phyloP scores from a whole-genome alignment of 78 protist genomes.

The Pelomyxa schiedti region DNA sequence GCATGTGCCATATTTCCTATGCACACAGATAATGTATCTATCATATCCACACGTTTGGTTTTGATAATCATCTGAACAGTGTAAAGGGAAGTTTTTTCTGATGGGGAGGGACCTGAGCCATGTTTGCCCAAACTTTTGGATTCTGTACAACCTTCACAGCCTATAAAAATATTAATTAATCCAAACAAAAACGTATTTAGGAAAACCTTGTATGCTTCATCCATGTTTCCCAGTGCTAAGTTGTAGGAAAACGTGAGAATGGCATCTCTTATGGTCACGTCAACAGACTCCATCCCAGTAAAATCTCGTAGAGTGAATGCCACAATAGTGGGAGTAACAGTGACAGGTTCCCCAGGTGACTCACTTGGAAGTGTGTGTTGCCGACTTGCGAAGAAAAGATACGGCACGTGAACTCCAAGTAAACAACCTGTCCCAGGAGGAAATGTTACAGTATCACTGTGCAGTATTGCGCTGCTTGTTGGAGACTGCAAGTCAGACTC shows the following conservation, averaged over 20 bases:
- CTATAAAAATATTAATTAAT: neutral
- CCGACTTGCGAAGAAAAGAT: neutral
- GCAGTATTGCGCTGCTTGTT: no score
- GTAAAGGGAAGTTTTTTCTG: conserved; percentile 63
- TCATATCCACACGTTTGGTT: neutral
- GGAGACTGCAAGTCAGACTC: no score
- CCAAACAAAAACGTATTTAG: no score
- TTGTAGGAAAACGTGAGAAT: conserved; percentile 47
- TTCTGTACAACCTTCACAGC: conserved; percentile 34
- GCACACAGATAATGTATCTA: conserved; percentile 9
- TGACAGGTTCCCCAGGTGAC: neutral
- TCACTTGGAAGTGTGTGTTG: neutral
- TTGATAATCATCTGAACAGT: conserved; percentile 5
- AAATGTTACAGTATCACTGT: neutral
- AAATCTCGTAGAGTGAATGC: conserved; percentile 41
- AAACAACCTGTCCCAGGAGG: neutral
- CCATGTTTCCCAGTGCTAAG: conserved; percentile 66
- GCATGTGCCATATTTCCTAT: conserved; percentile 56
- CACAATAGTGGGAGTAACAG: neutral
- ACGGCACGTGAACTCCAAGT: conserved; percentile 29
- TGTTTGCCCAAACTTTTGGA: conserved; percentile 55
- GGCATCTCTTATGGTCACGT: conserved; percentile 19
- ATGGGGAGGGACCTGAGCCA: conserved; percentile 63
- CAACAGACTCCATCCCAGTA: conserved; percentile 40
- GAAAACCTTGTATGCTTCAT: conserved; percentile 60